These are phyloP conservation scores for Dactylella cylindrospora DNA, from an alignment of 2,329 filamentous ascomycete genomes.

Conservation along the genomic window DNA sequence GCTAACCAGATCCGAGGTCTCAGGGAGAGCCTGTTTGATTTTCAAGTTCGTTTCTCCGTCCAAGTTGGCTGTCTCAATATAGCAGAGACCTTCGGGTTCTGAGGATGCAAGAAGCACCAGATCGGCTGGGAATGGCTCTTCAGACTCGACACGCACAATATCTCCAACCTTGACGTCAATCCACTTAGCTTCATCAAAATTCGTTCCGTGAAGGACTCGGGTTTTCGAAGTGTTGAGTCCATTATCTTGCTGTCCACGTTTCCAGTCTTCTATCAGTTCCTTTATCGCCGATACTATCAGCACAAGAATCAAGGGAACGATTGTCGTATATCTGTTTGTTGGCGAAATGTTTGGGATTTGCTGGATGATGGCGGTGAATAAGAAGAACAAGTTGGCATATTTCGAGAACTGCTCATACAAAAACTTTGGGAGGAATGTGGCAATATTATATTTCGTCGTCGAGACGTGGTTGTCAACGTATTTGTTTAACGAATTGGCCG, in stretches of 20 bases:
- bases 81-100: slow-evolving; percentile 94
- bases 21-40: slow-evolving; percentile 95
- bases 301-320: slow-evolving; percentile 87
- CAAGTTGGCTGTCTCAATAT: slow-evolving; percentile 96
- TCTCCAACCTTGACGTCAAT: slow-evolving; percentile 91
- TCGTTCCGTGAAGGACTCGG: slow-evolving; percentile 76
- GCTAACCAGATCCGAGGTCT: slow-evolving; percentile 85
- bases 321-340: slow-evolving; percentile 93
- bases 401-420: slow-evolving; percentile 98
- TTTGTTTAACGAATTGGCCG: slow-evolving; percentile 83
- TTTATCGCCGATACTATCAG: slow-evolving; percentile 93
- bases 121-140: slow-evolving; percentile 92
- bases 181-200: slow-evolving; percentile 87
- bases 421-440: slow-evolving; percentile 95
- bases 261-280: slow-evolving; percentile 89
- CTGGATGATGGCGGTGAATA: slow-evolving; percentile 91
- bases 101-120: slow-evolving; percentile 89
- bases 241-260: slow-evolving; percentile 82
- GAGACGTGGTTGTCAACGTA: slow-evolving; percentile 97
- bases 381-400: slow-evolving; percentile 98
- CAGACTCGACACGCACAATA: slow-evolving; percentile 87
- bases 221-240: slow-evolving; percentile 85
- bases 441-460: slow-evolving; percentile 93
- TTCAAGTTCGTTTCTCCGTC: slow-evolving; percentile 98
- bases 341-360: slow-evolving; percentile 94